Base-by-base conservation (phyloP, 305 asterid species). In the Fraxinus albicans region DNA sequence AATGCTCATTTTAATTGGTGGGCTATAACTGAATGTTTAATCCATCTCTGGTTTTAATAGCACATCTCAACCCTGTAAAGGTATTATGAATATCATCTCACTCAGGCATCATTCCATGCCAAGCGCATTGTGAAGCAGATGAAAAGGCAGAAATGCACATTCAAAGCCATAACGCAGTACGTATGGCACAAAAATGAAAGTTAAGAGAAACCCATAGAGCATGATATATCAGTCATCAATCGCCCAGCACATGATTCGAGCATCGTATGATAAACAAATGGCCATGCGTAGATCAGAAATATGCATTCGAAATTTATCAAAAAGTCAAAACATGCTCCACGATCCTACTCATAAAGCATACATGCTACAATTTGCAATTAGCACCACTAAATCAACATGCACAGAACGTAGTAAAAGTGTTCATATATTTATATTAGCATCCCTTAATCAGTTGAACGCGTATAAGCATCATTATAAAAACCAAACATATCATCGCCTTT, bases 341-440 rank as follows among this genome's bases (percentile, higher is more conserved):
- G 27, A 78, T 53, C 72, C 63, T 25, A 42, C n/a, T 35, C 27
- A 72, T 34, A 33, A 25, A 82, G 36, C n/a, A 73, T 19, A 25
- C 36, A 17, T 40, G 1, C 33, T 67, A 34, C 79, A 2, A 55
- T 27, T 69, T 77, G 79, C 65, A 55, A 55, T 77, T 42, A 60
- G 80, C 73, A 38, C 70, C 67, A 34, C 73, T 23, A 44, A 81
- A 40, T 72, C 10, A 76, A 40, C 63, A 19, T 8, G n/a, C 55
- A 50, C 75, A 42, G 44, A 80, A 77, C 29, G n/a, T 29, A 74
- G 42, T 35, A n/a, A 77, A 77, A 21, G 27, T 77, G 27, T 67
- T 50, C 73, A 15, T 63, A 77, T 44, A 38, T 33, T 13, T 58
- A 47, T 13, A 15, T 15, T 15, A 47, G 60, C 19, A 15, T 6